Conservation (phyloP, 768 basidiomycete species). For the Collybia nuda region DNA sequence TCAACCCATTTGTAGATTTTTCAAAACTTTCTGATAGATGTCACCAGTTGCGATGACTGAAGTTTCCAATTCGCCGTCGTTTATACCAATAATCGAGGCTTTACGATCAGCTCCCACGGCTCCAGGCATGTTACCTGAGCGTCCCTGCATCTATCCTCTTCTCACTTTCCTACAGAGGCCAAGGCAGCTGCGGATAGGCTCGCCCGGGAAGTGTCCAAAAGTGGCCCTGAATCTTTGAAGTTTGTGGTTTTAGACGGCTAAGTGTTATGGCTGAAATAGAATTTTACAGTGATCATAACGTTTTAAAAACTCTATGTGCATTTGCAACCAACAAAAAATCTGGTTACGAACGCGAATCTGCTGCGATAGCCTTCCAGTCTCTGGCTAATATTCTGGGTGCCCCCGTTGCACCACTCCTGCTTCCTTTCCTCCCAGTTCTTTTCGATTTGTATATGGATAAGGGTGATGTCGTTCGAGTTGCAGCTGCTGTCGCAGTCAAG, state of each 20-base stretch:
- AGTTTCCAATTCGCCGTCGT: conserved; percentile 40
- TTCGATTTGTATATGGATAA: conserved; percentile 92
- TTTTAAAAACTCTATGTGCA: conserved; percentile 62
- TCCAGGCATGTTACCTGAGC: conserved; percentile 40
- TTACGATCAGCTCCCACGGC: conserved; percentile 61
- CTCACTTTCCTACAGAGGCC: conserved; percentile 53
- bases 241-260: conserved; percentile 26
- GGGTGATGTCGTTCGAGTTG: conserved; percentile 84
- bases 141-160: conserved; percentile 5
- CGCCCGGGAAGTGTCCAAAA: conserved; percentile 67
- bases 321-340: conserved; percentile 86
- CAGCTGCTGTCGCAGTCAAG: conserved; percentile 80
- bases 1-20: conserved; percentile 17
- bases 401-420: conserved; percentile 68
- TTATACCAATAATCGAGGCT: conserved; percentile 49
- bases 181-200: conserved; percentile 82
- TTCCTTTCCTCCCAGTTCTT: conserved; percentile 74
- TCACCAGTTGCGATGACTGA: conserved; percentile 55
- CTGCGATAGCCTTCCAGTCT: conserved; percentile 78
- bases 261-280: neutral
- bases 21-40: conserved; percentile 29
- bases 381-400: conserved; percentile 70
- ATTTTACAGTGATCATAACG: conserved; percentile 50
- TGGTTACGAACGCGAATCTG: conserved; percentile 86
- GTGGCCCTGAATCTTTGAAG: conserved; percentile 63